A percentile compares a stretch with the other conserved stretches of the same genome.
These are phyloP conservation scores for Acer campestre DNA, from an alignment of 345 rosid species.

Conservation along the genomic window DNA sequence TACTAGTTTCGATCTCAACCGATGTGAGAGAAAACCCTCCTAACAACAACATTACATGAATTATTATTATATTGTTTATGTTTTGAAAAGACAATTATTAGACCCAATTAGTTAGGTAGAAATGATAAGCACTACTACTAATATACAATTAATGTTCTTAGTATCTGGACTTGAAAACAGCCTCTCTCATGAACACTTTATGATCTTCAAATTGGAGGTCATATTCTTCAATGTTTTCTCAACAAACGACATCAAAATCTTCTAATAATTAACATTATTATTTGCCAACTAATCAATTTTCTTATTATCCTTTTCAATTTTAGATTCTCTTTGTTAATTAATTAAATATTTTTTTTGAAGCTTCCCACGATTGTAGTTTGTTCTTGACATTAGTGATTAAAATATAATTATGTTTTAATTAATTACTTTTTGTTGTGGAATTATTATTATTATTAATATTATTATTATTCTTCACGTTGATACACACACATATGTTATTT, in stretches of 20 bases:
- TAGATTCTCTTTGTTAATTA: not conserved
- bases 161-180: no score
- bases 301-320: not conserved
- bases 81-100: not conserved
- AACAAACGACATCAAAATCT: conserved; percentile 19
- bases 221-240: not conserved
- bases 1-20: no score
- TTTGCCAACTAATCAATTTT: conserved; percentile 13
- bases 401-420: not conserved
- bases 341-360: not conserved
- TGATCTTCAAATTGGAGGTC: not conserved
- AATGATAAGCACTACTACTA: not conserved
- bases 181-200: not conserved
- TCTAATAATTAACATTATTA: not conserved
- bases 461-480: not conserved
- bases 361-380: not conserved
- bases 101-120: not conserved
- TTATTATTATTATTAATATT: not conserved
- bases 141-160: not conserved
- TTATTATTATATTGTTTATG: no score
- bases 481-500: not conserved
- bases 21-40: no score
- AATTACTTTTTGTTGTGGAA: not conserved
- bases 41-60: no score
- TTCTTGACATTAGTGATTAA: not conserved